Conservation (phyloP, 257 asterid species). For the Lycium ferocissimum region DNA sequence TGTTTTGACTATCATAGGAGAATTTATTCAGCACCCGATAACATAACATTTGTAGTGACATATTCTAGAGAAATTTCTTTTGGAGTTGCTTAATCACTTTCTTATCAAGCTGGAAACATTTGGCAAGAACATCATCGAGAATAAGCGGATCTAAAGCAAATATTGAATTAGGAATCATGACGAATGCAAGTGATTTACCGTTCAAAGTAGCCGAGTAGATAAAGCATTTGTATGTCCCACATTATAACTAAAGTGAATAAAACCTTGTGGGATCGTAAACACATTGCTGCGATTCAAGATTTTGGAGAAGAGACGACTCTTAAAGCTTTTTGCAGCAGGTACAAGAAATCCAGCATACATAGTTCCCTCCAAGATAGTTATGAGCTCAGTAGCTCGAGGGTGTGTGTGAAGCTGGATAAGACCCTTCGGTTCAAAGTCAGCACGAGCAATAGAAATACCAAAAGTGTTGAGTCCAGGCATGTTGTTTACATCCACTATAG, state of each 20-base stretch:
- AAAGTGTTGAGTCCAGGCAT: constrained; percentile 26
- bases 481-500: not conserved
- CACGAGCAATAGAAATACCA: constrained; percentile 12
- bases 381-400: constrained; percentile 27
- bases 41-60: not conserved
- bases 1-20: not conserved
- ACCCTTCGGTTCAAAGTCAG: constrained; percentile 11
- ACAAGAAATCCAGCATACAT: not conserved
- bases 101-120: constrained; percentile 15
- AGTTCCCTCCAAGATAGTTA: constrained; percentile 13
- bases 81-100: not conserved
- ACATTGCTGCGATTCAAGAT: constrained; percentile 2
- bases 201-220: not conserved
- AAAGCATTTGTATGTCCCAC: not conserved
- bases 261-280: not conserved
- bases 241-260: not conserved
- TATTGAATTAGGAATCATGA: not conserved
- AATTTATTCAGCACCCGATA: not conserved
- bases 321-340: not conserved
- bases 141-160: constrained; percentile 22
- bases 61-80: not conserved
- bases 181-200: not conserved
- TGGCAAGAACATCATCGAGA: not conserved
- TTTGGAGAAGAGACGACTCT: constrained; percentile 18
- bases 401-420: constrained; percentile 23